Evolutionary conservation across 768 basidiomycete genomes (phyloP).

Genomic region (Calocybe gangraenosa): DNA sequence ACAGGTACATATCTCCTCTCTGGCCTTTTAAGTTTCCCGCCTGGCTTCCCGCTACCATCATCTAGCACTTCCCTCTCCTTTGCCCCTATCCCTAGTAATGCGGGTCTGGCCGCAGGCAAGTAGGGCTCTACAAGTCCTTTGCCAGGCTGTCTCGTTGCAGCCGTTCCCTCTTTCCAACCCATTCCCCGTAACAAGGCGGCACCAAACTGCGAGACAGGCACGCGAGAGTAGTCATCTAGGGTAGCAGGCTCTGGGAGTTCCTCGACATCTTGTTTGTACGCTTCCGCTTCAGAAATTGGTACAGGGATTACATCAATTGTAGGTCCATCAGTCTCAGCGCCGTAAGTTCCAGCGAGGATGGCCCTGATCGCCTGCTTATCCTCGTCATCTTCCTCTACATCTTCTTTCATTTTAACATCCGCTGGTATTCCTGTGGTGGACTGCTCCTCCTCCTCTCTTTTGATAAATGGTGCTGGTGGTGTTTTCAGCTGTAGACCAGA

Average conservation of each 20-base stretch:
- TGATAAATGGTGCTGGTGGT: conserved; percentile 18
- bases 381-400: conserved; percentile 50
- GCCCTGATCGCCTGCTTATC: conserved; percentile 81
- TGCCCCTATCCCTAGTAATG: conserved; percentile 89
- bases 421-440: conserved; percentile 11
- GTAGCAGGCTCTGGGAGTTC: conserved; percentile 76
- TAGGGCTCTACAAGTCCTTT: conserved; percentile 73
- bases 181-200: conserved; percentile 91
- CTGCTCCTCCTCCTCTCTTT: conserved; percentile 22
- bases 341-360: conserved; percentile 55
- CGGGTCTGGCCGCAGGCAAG: conserved; percentile 77
- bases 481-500: conserved; percentile 60
- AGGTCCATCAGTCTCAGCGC: conserved; percentile 34
- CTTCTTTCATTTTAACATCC: conserved; percentile 26
- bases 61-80: conserved; percentile 78
- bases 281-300: conserved; percentile 74
- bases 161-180: conserved; percentile 89
- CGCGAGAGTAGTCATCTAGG: conserved; percentile 81
- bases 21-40: conserved; percentile 38
- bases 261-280: conserved; percentile 77
- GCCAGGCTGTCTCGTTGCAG: conserved; percentile 60
- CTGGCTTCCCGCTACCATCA: conserved; percentile 58
- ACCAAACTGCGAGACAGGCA: conserved; percentile 92
- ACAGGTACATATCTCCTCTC: conserved; percentile 85
- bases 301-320: conserved; percentile 62